Evolutionary conservation across 768 basidiomycete genomes (phyloP).

Genomic region (Daedaleopsis sinensis): DNA sequence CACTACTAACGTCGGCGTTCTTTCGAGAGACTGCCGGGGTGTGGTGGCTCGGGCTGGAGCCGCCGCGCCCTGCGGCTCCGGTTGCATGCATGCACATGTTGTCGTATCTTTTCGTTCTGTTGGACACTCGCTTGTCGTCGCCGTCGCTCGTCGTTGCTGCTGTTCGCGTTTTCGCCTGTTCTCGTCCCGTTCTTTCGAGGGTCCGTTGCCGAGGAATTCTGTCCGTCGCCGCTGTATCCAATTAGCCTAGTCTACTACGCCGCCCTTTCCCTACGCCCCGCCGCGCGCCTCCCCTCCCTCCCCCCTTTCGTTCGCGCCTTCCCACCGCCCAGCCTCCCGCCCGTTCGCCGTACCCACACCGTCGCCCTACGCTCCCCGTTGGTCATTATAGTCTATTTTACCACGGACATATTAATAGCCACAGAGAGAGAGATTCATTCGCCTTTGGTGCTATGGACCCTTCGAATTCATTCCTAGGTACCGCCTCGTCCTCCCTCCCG

Average conservation of each 20-base stretch:
- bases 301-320: not conserved
- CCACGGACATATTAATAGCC: constrained; percentile 23
- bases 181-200: not conserved
- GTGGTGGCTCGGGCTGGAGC: not conserved
- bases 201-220: not conserved
- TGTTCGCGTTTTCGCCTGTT: not conserved
- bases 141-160: constrained; percentile 3
- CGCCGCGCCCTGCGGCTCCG: not conserved
- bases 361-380: not conserved
- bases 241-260: constrained; percentile 1
- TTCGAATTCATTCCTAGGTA: constrained; percentile 6
- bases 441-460: constrained; percentile 14
- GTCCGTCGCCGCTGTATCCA: not conserved
- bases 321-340: not conserved
- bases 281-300: constrained; percentile 2
- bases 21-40: not conserved
- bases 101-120: not conserved
- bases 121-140: constrained; percentile 5
- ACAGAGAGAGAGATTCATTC: constrained; percentile 4
- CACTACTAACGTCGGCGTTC: constrained; percentile 31
- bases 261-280: not conserved
- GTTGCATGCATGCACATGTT: not conserved
- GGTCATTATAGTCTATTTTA: constrained; percentile 23
- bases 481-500: not conserved
- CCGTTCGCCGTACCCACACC: not conserved